A percentile compares a stretch with the other conserved stretches of the same genome.
phyloP scores from a whole-genome alignment of 805 yeast species.

The Cephaloascus fragrans region DNA sequence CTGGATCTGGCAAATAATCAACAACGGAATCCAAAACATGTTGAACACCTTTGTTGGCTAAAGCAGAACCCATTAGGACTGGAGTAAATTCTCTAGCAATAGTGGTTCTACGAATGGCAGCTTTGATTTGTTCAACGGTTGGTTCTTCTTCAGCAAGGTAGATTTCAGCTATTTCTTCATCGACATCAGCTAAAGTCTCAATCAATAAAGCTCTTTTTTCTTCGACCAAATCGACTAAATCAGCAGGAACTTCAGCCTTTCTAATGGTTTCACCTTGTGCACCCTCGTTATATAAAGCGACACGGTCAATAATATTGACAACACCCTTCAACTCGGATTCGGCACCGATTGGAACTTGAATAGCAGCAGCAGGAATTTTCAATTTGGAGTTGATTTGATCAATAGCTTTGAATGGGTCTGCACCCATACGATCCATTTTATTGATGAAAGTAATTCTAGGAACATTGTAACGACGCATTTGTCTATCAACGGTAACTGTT shows the following conservation, averaged over 20 bases:
- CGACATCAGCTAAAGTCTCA: slow-evolving; percentile 96
- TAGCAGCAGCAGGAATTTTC: slow-evolving; percentile 92
- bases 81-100: slow-evolving; percentile 95
- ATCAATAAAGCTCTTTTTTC: slow-evolving; percentile 81
- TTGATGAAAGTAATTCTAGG: slow-evolving; percentile 94
- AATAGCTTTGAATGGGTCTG: slow-evolving; percentile 92
- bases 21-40: slow-evolving; percentile 93
- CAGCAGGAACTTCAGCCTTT: slow-evolving; percentile 63
- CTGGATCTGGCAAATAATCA: slow-evolving; percentile 92
- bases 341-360: slow-evolving; percentile 95
- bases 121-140: slow-evolving; percentile 69
- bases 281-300: slow-evolving; percentile 85
- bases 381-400: slow-evolving; percentile 83
- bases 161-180: slow-evolving; percentile 92
- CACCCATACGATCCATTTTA: slow-evolving; percentile 99
- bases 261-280: slow-evolving; percentile 76
- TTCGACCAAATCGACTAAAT: slow-evolving; percentile 72
- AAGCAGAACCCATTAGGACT: slow-evolving; percentile 99
- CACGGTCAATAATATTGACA: slow-evolving; percentile 84
- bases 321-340: slow-evolving; percentile 81
- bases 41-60: slow-evolving; percentile 94
- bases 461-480: slow-evolving; percentile 96
- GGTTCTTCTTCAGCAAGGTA: slow-evolving; percentile 89
- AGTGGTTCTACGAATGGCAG: slow-evolving; percentile 89
- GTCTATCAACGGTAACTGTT: slow-evolving; percentile 97